Percentiles rank a stretch among this genome's conserved stretches.
Conservation (phyloP, 192 early-diverging fungal genomes). For the Chytriomyces hyalinus region DNA sequence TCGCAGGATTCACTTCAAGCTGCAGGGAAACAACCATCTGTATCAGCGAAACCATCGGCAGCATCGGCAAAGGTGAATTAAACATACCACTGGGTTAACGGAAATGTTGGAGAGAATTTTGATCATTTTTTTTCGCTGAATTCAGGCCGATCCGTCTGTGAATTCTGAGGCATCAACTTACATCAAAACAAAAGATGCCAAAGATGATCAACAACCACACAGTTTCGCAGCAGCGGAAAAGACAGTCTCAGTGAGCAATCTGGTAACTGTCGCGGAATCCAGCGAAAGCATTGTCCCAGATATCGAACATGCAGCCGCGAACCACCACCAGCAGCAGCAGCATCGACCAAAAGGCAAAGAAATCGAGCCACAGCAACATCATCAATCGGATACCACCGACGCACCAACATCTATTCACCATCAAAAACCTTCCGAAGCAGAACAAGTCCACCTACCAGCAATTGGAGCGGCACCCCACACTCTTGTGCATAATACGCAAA, state of each 20-base stretch:
- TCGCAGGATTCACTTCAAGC: constrained; percentile 24
- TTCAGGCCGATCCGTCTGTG: background rate
- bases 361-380: constrained; percentile 18
- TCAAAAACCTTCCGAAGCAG: constrained; percentile 4
- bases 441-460: constrained; percentile 20
- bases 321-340: background rate
- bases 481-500: too few relatives aligned
- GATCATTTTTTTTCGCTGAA: too few relatives aligned
- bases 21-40: constrained; percentile 7
- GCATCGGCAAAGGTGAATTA: background rate
- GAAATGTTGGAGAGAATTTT: too few relatives aligned
- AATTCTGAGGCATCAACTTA: background rate
- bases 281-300: background rate
- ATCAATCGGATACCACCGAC: background rate
- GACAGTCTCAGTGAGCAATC: background rate
- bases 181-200: background rate
- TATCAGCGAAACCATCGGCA: background rate
- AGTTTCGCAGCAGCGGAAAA: too few relatives aligned
- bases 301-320: background rate
- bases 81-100: background rate
- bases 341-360: constrained; percentile 28
- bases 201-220: background rate
- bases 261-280: constrained; percentile 8
- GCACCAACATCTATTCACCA: background rate
- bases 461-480: background rate